Conservation (phyloP, 116 monocot genomes). For the Iris pallida region DNA sequence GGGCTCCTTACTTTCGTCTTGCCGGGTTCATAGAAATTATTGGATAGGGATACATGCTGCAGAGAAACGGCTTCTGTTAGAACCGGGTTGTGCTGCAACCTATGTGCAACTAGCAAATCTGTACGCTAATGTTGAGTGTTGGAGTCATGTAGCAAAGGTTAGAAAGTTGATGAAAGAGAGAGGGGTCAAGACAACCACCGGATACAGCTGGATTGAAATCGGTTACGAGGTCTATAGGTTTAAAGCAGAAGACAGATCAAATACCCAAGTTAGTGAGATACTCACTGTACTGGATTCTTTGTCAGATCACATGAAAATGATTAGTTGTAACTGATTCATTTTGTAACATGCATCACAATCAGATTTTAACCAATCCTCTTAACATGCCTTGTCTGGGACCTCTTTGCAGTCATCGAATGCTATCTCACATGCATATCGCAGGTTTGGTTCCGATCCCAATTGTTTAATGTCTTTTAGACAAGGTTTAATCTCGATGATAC, state of each 20-base stretch:
- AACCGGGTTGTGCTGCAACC: slow-evolving; percentile 60
- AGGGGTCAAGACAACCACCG: slow-evolving; percentile 49
- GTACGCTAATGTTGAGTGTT: slow-evolving; percentile 40
- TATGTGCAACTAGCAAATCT: slow-evolving; percentile 66
- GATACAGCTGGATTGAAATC: slow-evolving; percentile 77
- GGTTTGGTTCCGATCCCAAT: too few species aligned
- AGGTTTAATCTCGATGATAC: too few species aligned
- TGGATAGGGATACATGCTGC: slow-evolving; percentile 63
- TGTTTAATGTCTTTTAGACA: too few species aligned
- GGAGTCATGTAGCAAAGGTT: slow-evolving; percentile 49
- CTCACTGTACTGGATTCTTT: slow-evolving; percentile 24
- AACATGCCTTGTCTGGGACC: too few species aligned
- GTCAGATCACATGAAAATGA: slow-evolving; percentile 28
- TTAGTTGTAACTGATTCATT: too few species aligned
- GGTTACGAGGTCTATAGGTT: slow-evolving; percentile 43
- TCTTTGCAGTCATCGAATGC: too few species aligned
- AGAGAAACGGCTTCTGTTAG: slow-evolving; percentile 35
- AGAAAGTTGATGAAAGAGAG: slow-evolving; percentile 71
- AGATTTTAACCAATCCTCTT: too few species aligned
- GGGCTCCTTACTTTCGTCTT: slow-evolving; percentile 67
- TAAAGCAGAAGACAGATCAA: slow-evolving; percentile 31
- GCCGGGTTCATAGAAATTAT: slow-evolving; percentile 49
- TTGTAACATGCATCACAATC: too few species aligned
- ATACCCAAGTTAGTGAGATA: slow-evolving; percentile 17
- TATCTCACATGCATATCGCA: too few species aligned